Evolutionary conservation across 129 eudicot species (phyloP).

Genomic region (sunflower (Helianthus annuus)): DNA sequence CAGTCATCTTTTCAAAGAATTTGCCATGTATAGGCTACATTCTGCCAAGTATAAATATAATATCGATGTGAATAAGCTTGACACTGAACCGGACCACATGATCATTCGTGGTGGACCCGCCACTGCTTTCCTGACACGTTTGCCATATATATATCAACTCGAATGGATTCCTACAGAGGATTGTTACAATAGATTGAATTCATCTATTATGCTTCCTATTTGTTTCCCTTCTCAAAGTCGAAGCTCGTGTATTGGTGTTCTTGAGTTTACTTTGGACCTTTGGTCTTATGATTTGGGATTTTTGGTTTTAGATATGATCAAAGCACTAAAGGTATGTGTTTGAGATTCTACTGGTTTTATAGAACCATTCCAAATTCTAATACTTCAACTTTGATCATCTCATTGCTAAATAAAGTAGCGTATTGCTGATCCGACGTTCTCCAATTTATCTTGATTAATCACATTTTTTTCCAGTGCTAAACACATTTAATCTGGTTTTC

Average conservation of each 20-base stretch:
- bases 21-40: background rate
- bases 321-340: background rate
- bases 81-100: background rate
- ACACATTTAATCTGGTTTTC: background rate
- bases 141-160: background rate
- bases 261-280: background rate
- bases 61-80: background rate
- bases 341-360: background rate
- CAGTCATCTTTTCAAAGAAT: background rate
- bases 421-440: no score
- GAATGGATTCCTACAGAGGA: background rate
- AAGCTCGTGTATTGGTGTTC: slow-evolving; percentile 24
- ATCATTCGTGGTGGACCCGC: slow-evolving; percentile 7
- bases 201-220: slow-evolving; percentile 7
- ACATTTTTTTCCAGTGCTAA: no score
- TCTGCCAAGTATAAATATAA: background rate
- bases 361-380: no score
- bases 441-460: no score
- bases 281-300: background rate
- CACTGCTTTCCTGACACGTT: background rate
- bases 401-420: no score
- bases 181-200: background rate
- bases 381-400: no score
- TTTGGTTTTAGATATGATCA: background rate
- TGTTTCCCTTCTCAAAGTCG: slow-evolving; percentile 6